These are phyloP conservation scores for Tolypocladium nubicola DNA, from an alignment of 2,329 filamentous ascomycete species.

Conservation along the genomic window DNA sequence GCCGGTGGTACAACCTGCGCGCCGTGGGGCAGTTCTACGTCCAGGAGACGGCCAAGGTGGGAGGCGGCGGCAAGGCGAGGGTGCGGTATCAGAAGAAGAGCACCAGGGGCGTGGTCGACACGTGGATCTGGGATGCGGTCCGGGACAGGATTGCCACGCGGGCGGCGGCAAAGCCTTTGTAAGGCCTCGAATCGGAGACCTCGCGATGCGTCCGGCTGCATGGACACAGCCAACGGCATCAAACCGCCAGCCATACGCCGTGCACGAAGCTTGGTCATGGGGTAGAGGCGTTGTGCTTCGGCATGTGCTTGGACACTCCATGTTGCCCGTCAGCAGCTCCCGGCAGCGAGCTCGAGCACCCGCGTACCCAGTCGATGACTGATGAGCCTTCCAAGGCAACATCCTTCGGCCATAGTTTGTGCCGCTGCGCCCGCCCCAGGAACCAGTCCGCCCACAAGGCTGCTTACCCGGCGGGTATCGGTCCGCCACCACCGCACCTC, in stretches of 20 bases:
- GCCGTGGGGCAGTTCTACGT: slow-evolving; percentile 28
- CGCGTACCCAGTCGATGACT: no score
- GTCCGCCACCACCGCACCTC: no score
- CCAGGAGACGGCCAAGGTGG: slow-evolving; percentile 14
- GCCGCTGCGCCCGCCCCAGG: no score
- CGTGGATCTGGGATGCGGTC: slow-evolving; percentile 31
- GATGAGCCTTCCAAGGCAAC: no score
- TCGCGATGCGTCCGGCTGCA: background rate
- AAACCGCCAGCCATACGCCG: background rate
- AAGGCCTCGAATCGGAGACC: background rate
- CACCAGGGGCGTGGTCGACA: slow-evolving; percentile 20
- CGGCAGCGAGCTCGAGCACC: no score
- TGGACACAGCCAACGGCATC: background rate
- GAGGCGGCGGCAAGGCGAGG: slow-evolving; percentile 5
- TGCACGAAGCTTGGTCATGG: background rate
- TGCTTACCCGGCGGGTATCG: no score
- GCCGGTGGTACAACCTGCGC: slow-evolving; percentile 29
- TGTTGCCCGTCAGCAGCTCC: background rate
- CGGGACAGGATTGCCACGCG: slow-evolving; percentile 20
- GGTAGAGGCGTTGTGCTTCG: background rate
- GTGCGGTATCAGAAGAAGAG: slow-evolving; percentile 14
- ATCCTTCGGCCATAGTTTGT: no score
- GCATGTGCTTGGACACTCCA: background rate
- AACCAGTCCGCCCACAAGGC: no score
- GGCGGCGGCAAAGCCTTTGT: background rate